Conservation (phyloP, 1,139 yeast species). For the Candida sanyaensis region DNA sequence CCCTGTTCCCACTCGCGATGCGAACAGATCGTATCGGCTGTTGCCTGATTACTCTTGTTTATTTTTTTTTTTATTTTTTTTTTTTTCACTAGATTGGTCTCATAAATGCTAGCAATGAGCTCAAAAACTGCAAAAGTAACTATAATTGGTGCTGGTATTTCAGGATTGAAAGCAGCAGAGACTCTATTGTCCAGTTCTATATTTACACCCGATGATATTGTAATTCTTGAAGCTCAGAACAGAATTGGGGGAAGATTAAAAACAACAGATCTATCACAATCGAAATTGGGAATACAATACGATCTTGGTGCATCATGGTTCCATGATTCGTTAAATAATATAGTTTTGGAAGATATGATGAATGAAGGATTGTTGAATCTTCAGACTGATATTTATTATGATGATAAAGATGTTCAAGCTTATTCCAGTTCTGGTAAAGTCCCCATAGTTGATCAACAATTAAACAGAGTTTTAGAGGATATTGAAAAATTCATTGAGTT, state of each 20-base stretch:
- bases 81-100: neutral
- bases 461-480: conserved; percentile 51
- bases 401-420: conserved; percentile 48
- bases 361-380: conserved; percentile 27
- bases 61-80: neutral
- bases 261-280: conserved; percentile 30
- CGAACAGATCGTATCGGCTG: too few species aligned
- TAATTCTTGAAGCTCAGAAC: conserved; percentile 52
- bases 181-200: conserved; percentile 46
- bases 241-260: conserved; percentile 50
- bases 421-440: conserved; percentile 42
- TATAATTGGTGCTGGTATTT: conserved; percentile 79
- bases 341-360: conserved; percentile 40
- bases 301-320: conserved; percentile 93
- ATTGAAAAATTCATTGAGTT: conserved; percentile 59
- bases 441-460: conserved; percentile 27
- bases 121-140: conserved; percentile 12
- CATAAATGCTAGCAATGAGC: neutral
- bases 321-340: conserved; percentile 71
- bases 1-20: too few species aligned
- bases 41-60: neutral
- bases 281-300: conserved; percentile 41
- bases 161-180: conserved; percentile 80
- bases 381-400: conserved; percentile 44
- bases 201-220: conserved; percentile 29